Evolutionary conservation across 169 alveolate genomes (phyloP).

Genomic region (Plasmodium chabaudi): DNA sequence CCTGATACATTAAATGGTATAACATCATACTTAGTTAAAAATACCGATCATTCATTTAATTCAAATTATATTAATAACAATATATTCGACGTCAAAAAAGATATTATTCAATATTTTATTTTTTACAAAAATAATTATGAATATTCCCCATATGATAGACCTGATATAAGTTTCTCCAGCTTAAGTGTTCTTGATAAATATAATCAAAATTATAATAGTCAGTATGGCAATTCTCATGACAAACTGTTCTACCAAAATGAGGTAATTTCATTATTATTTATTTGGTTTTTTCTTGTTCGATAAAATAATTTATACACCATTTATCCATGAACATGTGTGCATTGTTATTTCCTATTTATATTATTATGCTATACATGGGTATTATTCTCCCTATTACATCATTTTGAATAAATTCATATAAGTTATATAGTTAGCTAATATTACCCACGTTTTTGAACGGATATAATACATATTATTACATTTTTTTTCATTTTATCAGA

Average conservation of each 20-base stretch:
- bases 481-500: background rate
- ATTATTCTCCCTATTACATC: background rate
- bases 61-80: constrained; percentile 34
- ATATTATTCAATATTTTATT: constrained; percentile 53
- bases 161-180: constrained; percentile 71
- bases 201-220: constrained; percentile 32
- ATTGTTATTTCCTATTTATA: too few relatives aligned
- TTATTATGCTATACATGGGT: too few relatives aligned
- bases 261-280: constrained; percentile 11
- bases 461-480: background rate
- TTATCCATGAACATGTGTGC: too few relatives aligned
- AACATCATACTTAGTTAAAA: constrained; percentile 62
- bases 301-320: too few relatives aligned
- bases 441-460: too few relatives aligned
- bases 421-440: too few relatives aligned
- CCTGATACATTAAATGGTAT: constrained; percentile 66
- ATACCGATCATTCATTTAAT: constrained; percentile 31
- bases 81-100: constrained; percentile 50
- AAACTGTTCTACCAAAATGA: constrained; percentile 19
- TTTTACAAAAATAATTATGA: constrained; percentile 59
- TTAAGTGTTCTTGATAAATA: constrained; percentile 38
- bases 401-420: background rate
- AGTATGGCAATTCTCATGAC: constrained; percentile 8
- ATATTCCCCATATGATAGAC: constrained; percentile 26
- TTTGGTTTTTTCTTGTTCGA: too few relatives aligned